A percentile compares a stretch with the other conserved stretches of the same genome.
Conservation (phyloP, 2,329 filamentous ascomycete species). For the Aspergillus fumigatiaffinis region DNA sequence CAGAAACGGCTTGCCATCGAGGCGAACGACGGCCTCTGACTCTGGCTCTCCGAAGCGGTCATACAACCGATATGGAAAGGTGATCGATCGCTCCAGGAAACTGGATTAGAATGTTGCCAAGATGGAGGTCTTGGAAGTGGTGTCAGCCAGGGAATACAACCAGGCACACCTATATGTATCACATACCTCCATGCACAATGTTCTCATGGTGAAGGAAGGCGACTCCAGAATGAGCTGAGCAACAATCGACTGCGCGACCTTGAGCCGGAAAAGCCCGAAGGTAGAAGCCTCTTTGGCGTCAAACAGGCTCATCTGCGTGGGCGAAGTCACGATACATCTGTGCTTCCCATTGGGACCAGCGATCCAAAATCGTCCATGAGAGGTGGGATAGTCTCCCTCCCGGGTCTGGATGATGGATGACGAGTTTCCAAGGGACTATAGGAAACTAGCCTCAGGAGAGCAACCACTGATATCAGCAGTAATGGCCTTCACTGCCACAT, state of each 20-base stretch:
- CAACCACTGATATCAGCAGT: slow-evolving; percentile 19
- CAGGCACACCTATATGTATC: not conserved
- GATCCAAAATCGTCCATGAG: slow-evolving; percentile 25
- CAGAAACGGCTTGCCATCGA: slow-evolving; percentile 18
- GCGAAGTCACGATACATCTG: slow-evolving; percentile 16
- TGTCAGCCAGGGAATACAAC: slow-evolving; percentile 5
- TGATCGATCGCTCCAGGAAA: slow-evolving; percentile 17
- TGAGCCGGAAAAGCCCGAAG: slow-evolving; percentile 14
- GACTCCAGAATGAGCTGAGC: slow-evolving; percentile 21
- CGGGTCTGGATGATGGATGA: slow-evolving; percentile 1
- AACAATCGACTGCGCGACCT: slow-evolving; percentile 18
- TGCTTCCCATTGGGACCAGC: slow-evolving; percentile 21
- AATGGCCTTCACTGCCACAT: slow-evolving; percentile 35
- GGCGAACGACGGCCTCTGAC: slow-evolving; percentile 18
- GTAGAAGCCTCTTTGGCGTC: slow-evolving; percentile 20
- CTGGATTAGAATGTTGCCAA: slow-evolving; percentile 22
- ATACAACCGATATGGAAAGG: slow-evolving; percentile 18
- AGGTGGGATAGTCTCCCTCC: slow-evolving; percentile 11
- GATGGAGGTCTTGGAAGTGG: slow-evolving; percentile 19
- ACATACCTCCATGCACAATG: slow-evolving; percentile 24
- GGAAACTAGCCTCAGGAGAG: slow-evolving; percentile 8
- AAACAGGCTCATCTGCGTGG: slow-evolving; percentile 16
- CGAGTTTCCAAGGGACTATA: slow-evolving; percentile 6
- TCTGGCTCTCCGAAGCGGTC: slow-evolving; percentile 19
- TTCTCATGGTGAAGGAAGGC: slow-evolving; percentile 19